A percentile compares a stretch with the other conserved stretches of the same genome.
Evolutionary conservation across 441 rosid species (phyloP).

Genomic region (Euphorbia corollata): DNA sequence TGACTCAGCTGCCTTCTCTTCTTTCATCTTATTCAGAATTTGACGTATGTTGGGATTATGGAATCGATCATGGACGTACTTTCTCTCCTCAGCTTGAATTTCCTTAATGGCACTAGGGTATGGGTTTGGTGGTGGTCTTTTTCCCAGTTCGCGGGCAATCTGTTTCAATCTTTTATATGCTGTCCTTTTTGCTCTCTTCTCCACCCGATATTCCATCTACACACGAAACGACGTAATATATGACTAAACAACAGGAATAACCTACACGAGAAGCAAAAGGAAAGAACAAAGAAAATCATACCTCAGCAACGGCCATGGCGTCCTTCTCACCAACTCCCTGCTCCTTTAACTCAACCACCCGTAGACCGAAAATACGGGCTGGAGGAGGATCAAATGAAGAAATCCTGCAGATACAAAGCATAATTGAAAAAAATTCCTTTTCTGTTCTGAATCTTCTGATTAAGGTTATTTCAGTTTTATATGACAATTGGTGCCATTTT

Average conservation of each 20-base stretch:
- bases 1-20: conserved; percentile 43
- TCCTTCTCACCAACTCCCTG: conserved; percentile 61
- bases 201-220: conserved; percentile 62
- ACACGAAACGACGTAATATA: background rate
- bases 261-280: too few relatives aligned
- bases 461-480: background rate
- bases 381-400: conserved; percentile 53
- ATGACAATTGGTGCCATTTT: background rate
- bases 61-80: conserved; percentile 37
- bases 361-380: conserved; percentile 54
- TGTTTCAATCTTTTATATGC: conserved; percentile 59
- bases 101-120: conserved; percentile 53
- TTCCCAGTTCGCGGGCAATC: conserved; percentile 53
- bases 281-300: conserved; percentile 24
- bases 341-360: conserved; percentile 67
- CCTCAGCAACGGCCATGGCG: conserved; percentile 76
- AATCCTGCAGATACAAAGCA: conserved; percentile 36
- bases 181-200: conserved; percentile 48
- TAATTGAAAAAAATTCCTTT: background rate
- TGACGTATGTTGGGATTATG: conserved; percentile 33
- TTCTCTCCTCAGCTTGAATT: conserved; percentile 46
- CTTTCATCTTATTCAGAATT: conserved; percentile 48
- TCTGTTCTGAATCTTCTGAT: too few relatives aligned
- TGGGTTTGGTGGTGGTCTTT: conserved; percentile 66
- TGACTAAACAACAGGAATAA: too few relatives aligned